Evolutionary conservation across 495 filamentous ascomycete genomes (phyloP), one percentile per base, ranked within the genome.

Genomic region (Annulohypoxylon maeteangense): DNA sequence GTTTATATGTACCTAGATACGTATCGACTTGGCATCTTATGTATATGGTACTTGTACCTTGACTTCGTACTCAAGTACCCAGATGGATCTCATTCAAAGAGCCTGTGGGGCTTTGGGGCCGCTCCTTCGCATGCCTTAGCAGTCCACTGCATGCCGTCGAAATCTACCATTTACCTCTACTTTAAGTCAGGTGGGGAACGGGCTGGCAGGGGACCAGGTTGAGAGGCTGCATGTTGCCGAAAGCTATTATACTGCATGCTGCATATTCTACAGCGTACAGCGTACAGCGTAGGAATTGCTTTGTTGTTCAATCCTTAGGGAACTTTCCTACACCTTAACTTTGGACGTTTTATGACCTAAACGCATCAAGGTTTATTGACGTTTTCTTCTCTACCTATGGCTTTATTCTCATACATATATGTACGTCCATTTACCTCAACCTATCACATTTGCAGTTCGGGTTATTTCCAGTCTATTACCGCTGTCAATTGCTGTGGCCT

Each of bases 191-290:
- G 60, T 65, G 60, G 70, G 45, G 70, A 68, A 68, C 25, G 16
- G 42, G 44, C 29, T 61, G 70, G 55, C 65, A 65, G 36, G 65
- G 70, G 62, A 59, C 65, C 57, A 73, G 70, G 65, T 58, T 47
- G 47, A 59, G 70, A 57, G 61, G 65, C 62, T 73, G 70, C 57
- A 56, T 18, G 70, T 58, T 73, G 70, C 70, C 70, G 70, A 65
- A 57, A 67, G 64, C 64, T 34, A 56, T 44, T 38, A 38, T 65
- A 60, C 45, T 38, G 23, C 50, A 44, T 36, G 23, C 20, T 22
- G 45, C 23, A 25, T 54, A 54, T 54, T 31, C 25, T 29, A 47
- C 40, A 18, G 38, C 25, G 56, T 44, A 44, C 40, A n/a, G 8
- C 8, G 6, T 25, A 48, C 8, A 23, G 20, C 18, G 20, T 27